A percentile compares a stretch with the other conserved stretches of the same genome.
Evolutionary conservation across 78 protist species (phyloP).

Genomic region (Dictyostelium firmibasis): DNA sequence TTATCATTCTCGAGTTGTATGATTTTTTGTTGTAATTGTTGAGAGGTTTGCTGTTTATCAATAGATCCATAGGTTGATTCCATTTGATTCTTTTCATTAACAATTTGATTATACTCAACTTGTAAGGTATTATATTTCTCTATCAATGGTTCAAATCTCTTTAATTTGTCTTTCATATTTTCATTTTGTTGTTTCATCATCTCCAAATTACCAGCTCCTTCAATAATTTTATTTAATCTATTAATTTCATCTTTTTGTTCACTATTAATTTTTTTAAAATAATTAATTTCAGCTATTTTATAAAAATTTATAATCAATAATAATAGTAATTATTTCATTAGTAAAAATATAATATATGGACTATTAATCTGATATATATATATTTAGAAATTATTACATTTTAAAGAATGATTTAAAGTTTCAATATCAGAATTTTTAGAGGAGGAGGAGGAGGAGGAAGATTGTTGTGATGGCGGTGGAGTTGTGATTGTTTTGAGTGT

Average conservation of each 20-base stretch:
- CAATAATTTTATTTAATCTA: neutral
- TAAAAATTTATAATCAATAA: too few relatives aligned
- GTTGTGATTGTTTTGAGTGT: neutral
- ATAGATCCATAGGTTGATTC: neutral
- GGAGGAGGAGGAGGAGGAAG: neutral
- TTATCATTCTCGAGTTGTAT: constrained; percentile 21
- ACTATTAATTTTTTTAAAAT: constrained; percentile 4
- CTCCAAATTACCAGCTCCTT: constrained; percentile 42
- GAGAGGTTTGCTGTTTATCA: neutral
- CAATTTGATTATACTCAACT: neutral
- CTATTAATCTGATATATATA: neutral
- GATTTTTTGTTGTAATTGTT: constrained; percentile 25
- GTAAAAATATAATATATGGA: neutral
- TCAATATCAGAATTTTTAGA: neutral
- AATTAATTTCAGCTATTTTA: constrained; percentile 2
- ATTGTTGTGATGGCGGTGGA: neutral
- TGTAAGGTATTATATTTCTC: constrained; percentile 15
- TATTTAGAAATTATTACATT: neutral
- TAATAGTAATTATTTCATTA: neutral
- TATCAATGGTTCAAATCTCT: constrained; percentile 9
- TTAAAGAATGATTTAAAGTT: constrained; percentile 40
- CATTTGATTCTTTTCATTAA: neutral
- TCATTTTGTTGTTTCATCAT: constrained; percentile 27
- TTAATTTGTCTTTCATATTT: constrained; percentile 5
- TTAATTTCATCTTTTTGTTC: neutral